Evolutionary conservation across 345 rosid species (phyloP).

Genomic region (Durio zibethinus): DNA sequence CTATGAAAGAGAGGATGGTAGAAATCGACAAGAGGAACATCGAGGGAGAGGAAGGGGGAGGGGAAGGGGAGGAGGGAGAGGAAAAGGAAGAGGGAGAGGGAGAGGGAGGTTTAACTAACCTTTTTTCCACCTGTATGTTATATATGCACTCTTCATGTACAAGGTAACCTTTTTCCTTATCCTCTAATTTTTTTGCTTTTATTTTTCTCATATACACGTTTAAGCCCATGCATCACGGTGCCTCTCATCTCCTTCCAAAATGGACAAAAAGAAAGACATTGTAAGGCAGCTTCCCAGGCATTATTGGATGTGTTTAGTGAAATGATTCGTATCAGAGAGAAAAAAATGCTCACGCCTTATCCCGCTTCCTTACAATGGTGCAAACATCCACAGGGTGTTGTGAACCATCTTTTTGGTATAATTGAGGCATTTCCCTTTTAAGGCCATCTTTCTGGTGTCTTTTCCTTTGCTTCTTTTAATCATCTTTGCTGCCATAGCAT

Average conservation of each 20-base stretch:
- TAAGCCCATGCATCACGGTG: not conserved
- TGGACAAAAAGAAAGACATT: no score
- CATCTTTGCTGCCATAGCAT: not conserved
- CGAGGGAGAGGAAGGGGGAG: constrained; percentile 56
- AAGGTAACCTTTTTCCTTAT: not conserved
- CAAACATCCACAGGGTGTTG: not conserved
- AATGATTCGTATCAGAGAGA: not conserved
- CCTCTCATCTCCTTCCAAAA: no score
- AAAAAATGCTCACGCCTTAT: not conserved
- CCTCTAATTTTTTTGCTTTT: not conserved
- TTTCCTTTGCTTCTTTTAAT: no score
- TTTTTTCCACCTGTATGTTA: not conserved
- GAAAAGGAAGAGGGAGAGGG: constrained; percentile 39
- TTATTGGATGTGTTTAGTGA: not conserved
- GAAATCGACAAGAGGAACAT: constrained; percentile 25
- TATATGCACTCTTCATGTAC: not conserved
- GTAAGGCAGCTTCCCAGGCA: not conserved
- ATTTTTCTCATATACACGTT: not conserved
- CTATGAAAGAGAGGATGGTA: constrained; percentile 48
- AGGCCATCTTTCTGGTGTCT: not conserved
- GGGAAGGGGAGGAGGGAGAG: constrained; percentile 41
- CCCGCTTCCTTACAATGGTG: not conserved
- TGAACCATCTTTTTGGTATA: not conserved
- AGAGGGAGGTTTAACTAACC: constrained; percentile 22
- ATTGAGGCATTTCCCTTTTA: not conserved